Percentiles rank a stretch among this genome's conserved stretches.
Evolutionary conservation across 306 rosid genomes (phyloP).

Genomic region (Vigna unguiculata): DNA sequence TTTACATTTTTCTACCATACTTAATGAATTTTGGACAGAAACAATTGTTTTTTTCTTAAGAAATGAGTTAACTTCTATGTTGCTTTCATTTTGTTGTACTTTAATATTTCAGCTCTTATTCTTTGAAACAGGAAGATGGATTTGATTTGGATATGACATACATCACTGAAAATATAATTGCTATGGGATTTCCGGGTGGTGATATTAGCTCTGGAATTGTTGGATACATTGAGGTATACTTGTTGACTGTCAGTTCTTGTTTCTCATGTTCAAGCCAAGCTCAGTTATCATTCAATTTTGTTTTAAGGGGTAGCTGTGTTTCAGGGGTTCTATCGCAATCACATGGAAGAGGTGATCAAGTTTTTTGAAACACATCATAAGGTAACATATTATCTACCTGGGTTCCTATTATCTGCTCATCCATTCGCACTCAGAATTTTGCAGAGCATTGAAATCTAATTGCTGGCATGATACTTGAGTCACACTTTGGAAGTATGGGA

Average conservation of each 20-base stretch:
- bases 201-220: constrained; percentile 88
- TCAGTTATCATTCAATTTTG: constrained; percentile 40
- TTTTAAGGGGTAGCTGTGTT: constrained; percentile 49
- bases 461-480: neutral
- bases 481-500: neutral
- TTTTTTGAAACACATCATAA: constrained; percentile 88
- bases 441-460: neutral
- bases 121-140: constrained; percentile 72
- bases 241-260: constrained; percentile 20
- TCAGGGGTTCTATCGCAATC: constrained; percentile 96
- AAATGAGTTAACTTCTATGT: constrained; percentile 21
- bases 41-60: constrained; percentile 10
- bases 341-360: constrained; percentile 93
- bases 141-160: constrained; percentile 93
- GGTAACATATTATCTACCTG: constrained; percentile 55
- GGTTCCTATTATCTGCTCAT: constrained; percentile 29
- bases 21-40: constrained; percentile 34
- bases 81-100: constrained; percentile 19
- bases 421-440: neutral
- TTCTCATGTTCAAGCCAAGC: constrained; percentile 40
- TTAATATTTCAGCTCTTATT: constrained; percentile 26
- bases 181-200: constrained; percentile 98
- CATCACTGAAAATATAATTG: constrained; percentile 87
- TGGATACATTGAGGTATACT: constrained; percentile 85
- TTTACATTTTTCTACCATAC: constrained; percentile 33